Conservation (phyloP, 176 grass and related monocot species). For the Oryza meridionalis region DNA sequence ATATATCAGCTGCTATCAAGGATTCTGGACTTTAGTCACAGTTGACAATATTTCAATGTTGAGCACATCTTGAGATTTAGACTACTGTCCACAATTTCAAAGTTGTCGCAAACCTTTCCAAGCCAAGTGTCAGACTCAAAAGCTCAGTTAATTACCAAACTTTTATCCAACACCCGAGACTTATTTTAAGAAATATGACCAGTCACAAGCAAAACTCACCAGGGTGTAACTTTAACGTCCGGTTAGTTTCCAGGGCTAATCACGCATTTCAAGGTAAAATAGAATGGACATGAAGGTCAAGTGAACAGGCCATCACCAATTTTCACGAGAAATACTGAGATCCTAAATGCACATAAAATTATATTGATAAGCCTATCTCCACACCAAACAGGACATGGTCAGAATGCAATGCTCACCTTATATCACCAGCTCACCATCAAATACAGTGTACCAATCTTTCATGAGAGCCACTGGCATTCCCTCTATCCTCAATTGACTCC, state of each 20-base stretch:
- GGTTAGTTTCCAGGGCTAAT: constrained; percentile 10
- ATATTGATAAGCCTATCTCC: constrained; percentile 14
- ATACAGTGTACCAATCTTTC: constrained; percentile 34
- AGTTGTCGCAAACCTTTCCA: neutral
- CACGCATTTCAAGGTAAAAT: neutral
- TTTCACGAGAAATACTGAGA: constrained; percentile 30
- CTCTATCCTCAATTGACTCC: constrained; percentile 40
- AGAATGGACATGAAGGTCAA: neutral
- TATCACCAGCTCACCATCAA: constrained; percentile 37
- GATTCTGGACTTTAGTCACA: neutral
- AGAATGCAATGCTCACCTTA: constrained; percentile 35
- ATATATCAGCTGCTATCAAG: neutral
- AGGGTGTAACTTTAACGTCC: neutral
- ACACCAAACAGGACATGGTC: neutral
- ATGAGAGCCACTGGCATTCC: constrained; percentile 27
- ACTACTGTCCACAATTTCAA: neutral
- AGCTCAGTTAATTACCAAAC: constrained; percentile 10
- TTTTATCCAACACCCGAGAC: neutral
- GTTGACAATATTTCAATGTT: neutral
- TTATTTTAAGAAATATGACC: neutral
- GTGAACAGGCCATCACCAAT: neutral
- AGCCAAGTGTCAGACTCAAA: neutral
- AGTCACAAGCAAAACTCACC: neutral
- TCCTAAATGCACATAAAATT: constrained; percentile 39
- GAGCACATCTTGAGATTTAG: neutral